These are phyloP conservation scores for sunflower (Helianthus annuus) DNA, from an alignment of 129 eudicot genomes.

Conservation along the genomic window HanXRQr2.0-SUNRISE NC_035440.2:31027887-31028386, in stretches of 20 bases:
- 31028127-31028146: slow-evolving; percentile 2
- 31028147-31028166: slow-evolving; percentile 7
- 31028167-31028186: background rate
- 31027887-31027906: slow-evolving; percentile 79
- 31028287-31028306: slow-evolving; percentile 8
- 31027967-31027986: slow-evolving; percentile 51
- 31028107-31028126: slow-evolving; percentile 7
- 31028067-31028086: slow-evolving; percentile 17
- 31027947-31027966: slow-evolving; percentile 69
- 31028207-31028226: background rate
- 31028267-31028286: background rate
- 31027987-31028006: slow-evolving; percentile 33
- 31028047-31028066: slow-evolving; percentile 33
- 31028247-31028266: background rate
- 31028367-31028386: slow-evolving; percentile 5
- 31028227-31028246: background rate
- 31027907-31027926: slow-evolving; percentile 75
- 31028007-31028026: slow-evolving; percentile 26
- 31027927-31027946: slow-evolving; percentile 79
- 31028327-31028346: background rate
- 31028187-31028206: background rate
- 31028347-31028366: background rate
- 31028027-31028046: slow-evolving; percentile 37
- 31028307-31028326: background rate
- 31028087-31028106: slow-evolving; percentile 6